Conservation (phyloP, 176 grass and related monocot species). For the Cenchrus purpureus region DNA sequence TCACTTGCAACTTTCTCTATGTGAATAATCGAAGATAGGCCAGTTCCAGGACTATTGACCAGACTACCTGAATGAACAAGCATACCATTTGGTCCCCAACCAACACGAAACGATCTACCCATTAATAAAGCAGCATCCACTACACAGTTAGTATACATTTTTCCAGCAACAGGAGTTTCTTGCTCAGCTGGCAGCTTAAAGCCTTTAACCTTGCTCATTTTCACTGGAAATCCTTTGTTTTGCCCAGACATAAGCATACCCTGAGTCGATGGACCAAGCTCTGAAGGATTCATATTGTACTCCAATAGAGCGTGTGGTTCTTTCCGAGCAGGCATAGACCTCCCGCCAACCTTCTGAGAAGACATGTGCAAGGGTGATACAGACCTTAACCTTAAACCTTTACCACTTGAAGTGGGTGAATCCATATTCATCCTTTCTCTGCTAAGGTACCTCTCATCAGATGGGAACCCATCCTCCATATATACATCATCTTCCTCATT, state of each 20-base stretch:
- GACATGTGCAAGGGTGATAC: constrained; percentile 65
- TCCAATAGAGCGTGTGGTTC: constrained; percentile 71
- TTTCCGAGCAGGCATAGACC: constrained; percentile 53
- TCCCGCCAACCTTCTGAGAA: constrained; percentile 57
- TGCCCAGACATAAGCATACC: constrained; percentile 83
- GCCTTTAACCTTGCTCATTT: constrained; percentile 77
- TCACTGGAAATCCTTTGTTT: constrained; percentile 70
- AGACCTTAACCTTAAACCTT: constrained; percentile 49
- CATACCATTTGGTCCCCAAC: constrained; percentile 92
- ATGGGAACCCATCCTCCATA: constrained; percentile 52
- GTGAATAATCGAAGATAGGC: constrained; percentile 84
- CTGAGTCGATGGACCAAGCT: constrained; percentile 53
- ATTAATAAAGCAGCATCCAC: constrained; percentile 92
- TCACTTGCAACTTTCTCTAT: constrained; percentile 77
- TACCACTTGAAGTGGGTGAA: constrained; percentile 60
- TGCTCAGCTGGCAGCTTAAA: constrained; percentile 83
- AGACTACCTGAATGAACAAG: constrained; percentile 88
- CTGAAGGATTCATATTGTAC: constrained; percentile 68
- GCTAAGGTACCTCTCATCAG: constrained; percentile 49
- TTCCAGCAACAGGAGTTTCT: constrained; percentile 68
- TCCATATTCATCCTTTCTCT: constrained; percentile 62
- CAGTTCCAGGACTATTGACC: constrained; percentile 50
- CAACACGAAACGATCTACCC: constrained; percentile 93
- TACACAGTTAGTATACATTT: constrained; percentile 67
- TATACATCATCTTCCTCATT: constrained; percentile 57